A percentile compares a stretch with the other conserved stretches of the same genome.
These are phyloP conservation scores for Candida loeiensis DNA, from an alignment of 805 yeast genomes.

Conservation along the genomic window DNA sequence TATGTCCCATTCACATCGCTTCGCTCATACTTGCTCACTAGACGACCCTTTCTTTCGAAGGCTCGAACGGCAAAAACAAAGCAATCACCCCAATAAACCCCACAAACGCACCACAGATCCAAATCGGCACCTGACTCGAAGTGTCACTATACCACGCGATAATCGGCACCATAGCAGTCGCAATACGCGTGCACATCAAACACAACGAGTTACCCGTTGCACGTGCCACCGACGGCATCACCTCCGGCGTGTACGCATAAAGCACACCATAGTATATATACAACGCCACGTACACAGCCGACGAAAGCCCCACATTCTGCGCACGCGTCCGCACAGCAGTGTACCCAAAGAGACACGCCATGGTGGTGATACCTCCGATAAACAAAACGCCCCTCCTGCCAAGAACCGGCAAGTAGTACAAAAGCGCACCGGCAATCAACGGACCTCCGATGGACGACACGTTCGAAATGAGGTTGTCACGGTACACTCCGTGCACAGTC, in stretches of 20 bases:
- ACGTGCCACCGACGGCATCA: slow-evolving; percentile 33
- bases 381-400: slow-evolving; percentile 20
- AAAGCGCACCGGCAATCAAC: slow-evolving; percentile 43
- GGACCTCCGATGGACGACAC: slow-evolving; percentile 52
- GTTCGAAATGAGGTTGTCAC: slow-evolving; percentile 48
- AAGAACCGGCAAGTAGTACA: slow-evolving; percentile 14
- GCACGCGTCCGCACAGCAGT: slow-evolving; percentile 16
- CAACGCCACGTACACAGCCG: slow-evolving; percentile 17
- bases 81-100: slow-evolving; percentile 32
- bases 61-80: slow-evolving; percentile 33
- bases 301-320: slow-evolving; percentile 18
- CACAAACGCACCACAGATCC: slow-evolving; percentile 35
- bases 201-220: slow-evolving; percentile 36
- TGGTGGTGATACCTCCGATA: slow-evolving; percentile 18
- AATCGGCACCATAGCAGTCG: slow-evolving; percentile 30
- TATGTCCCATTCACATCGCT: too few species aligned
- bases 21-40: background rate
- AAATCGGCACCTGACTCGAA: slow-evolving; percentile 27
- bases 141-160: slow-evolving; percentile 33
- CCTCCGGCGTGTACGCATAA: slow-evolving; percentile 36
- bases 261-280: slow-evolving; percentile 27
- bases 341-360: slow-evolving; percentile 22
- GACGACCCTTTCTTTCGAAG: slow-evolving; percentile 22
- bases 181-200: slow-evolving; percentile 28
- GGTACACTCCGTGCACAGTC: slow-evolving; percentile 38